Percentiles rank a stretch among this genome's conserved stretches.
These are phyloP conservation scores for Lasiosphaeria hispida DNA, from an alignment of 495 filamentous ascomycete genomes.

Conservation along the genomic window DNA sequence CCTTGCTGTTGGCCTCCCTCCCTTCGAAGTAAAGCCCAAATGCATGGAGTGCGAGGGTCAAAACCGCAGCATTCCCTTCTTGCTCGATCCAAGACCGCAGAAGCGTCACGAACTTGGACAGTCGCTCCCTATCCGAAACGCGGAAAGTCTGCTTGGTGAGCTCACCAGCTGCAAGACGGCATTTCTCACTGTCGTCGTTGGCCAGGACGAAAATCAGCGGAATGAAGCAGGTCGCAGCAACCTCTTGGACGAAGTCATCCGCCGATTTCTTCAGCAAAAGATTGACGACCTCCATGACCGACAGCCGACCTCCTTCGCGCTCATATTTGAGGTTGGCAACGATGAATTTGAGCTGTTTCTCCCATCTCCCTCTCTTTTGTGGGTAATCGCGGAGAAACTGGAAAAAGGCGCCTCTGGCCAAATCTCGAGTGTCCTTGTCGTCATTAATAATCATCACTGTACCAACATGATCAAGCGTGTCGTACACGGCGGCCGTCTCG, in stretches of 20 bases:
- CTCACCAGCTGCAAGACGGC: conserved; percentile 76
- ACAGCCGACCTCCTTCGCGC: conserved; percentile 80
- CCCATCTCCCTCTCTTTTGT: conserved; percentile 80
- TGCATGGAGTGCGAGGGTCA: conserved; percentile 70
- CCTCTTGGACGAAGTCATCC: conserved; percentile 75
- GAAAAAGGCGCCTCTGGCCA: conserved; percentile 85
- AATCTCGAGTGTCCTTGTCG: conserved; percentile 76
- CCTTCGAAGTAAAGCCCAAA: conserved; percentile 82
- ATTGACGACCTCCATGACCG: conserved; percentile 86
- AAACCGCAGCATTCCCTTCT: conserved; percentile 63
- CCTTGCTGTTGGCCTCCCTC: conserved; percentile 50
- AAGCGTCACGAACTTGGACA: conserved; percentile 63
- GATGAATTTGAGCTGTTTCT: conserved; percentile 85
- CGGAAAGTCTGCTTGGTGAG: conserved; percentile 78
- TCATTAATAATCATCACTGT: conserved; percentile 97
- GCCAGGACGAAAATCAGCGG: conserved; percentile 80
- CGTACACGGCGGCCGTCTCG: conserved; percentile 83
- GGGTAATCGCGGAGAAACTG: conserved; percentile 95
- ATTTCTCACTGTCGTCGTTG: conserved; percentile 85
- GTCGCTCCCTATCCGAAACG: conserved; percentile 70
- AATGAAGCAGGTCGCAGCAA: conserved; percentile 77
- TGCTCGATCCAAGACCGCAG: conserved; percentile 76
- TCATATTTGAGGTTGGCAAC: conserved; percentile 89
- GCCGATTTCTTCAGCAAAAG: conserved; percentile 78
- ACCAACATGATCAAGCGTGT: conserved; percentile 81